Evolutionary conservation across 176 grass and related monocot species (phyloP).

Genomic region (Lolium perenne): DNA sequence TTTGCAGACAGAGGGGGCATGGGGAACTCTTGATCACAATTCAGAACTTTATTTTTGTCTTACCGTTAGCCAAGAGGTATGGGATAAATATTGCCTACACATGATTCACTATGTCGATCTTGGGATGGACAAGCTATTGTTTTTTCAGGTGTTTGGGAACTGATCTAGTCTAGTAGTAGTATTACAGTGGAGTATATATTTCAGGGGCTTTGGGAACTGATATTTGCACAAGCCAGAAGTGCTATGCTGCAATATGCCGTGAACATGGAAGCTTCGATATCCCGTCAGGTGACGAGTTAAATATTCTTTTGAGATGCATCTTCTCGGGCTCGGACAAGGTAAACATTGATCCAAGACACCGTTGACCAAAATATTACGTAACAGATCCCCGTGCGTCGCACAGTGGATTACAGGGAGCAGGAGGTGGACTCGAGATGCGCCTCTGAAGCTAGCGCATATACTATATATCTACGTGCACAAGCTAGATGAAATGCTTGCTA

Average conservation of each 20-base stretch:
- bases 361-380: neutral
- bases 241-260: neutral
- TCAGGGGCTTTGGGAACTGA: no score
- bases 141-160: no score
- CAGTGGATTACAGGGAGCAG: neutral
- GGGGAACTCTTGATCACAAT: neutral
- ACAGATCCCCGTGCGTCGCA: neutral
- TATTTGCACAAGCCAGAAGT: no score
- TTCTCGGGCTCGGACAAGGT: neutral
- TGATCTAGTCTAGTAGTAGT: no score
- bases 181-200: no score
- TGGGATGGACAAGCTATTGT: no score
- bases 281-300: neutral
- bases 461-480: neutral
- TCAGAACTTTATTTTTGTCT: neutral
- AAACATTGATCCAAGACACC: neutral
- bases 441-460: neutral
- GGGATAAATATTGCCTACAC: no score
- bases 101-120: neutral
- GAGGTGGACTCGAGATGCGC: constrained; percentile 31
- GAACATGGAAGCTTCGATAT: neutral
- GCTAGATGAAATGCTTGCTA: no score
- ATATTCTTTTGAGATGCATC: neutral
- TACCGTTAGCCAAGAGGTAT: neutral
- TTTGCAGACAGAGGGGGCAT: neutral